Conservation (phyloP, 2,329 filamentous ascomycete genomes). For the Cladosporium sp. region DNA sequence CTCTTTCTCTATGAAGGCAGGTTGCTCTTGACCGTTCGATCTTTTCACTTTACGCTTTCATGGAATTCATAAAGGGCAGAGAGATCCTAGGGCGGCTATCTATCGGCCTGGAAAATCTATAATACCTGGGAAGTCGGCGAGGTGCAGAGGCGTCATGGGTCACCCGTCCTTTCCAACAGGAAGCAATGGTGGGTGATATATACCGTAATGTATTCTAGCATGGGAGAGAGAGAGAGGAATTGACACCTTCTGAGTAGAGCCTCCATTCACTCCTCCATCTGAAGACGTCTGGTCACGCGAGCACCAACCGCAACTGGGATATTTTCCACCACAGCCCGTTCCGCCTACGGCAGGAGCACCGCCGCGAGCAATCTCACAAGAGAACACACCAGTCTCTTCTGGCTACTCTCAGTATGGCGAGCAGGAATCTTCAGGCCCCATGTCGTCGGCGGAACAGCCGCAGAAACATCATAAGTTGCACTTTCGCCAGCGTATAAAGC, state of each 20-base stretch:
- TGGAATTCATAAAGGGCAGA: not conserved
- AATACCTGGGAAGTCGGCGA: no score
- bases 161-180: not conserved
- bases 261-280: slow-evolving; percentile 4
- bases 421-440: not conserved
- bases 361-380: not conserved
- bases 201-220: not conserved
- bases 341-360: slow-evolving; percentile 1
- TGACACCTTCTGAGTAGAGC: not conserved
- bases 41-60: slow-evolving; percentile 1
- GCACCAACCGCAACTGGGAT: not conserved
- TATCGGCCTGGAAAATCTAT: no score
- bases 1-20: no score
- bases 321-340: slow-evolving; percentile 6
- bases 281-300: not conserved
- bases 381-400: not conserved
- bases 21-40: no score
- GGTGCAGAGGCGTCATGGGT: not conserved
- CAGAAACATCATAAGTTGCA: slow-evolving; percentile 13
- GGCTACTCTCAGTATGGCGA: not conserved
- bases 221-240: not conserved
- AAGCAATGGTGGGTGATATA: not conserved
- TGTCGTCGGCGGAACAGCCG: not conserved
- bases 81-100: not conserved
- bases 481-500: slow-evolving; percentile 53